Evolutionary conservation across 2,329 filamentous ascomycete genomes (phyloP).

Genomic region (Cladosporium sp.): DNA sequence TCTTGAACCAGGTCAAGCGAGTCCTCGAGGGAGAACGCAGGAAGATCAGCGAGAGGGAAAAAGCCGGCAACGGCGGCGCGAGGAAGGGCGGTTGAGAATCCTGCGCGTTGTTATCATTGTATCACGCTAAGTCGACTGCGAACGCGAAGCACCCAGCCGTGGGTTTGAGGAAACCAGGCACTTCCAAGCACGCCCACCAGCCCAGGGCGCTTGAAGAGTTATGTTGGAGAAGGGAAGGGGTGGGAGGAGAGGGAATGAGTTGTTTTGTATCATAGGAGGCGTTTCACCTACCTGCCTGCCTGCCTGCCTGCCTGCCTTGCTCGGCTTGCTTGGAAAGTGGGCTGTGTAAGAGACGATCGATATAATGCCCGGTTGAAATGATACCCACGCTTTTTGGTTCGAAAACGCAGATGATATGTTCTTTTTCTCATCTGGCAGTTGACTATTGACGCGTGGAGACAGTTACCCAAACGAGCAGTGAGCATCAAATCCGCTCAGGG

Average conservation of each 20-base stretch:
- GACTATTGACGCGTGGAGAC: too few species aligned
- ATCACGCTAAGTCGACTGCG: background rate
- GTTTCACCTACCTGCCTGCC: background rate
- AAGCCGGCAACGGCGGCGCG: background rate
- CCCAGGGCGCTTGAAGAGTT: background rate
- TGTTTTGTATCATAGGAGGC: background rate
- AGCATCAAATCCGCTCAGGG: too few species aligned
- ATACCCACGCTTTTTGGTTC: slow-evolving; percentile 1
- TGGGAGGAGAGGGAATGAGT: background rate
- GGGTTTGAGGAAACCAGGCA: background rate
- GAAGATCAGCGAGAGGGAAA: slow-evolving; percentile 35
- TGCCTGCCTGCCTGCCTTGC: background rate
- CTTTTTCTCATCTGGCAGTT: too few species aligned
- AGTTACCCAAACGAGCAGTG: too few species aligned
- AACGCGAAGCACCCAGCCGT: background rate
- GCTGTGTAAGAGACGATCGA: background rate
- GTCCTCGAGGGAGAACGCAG: slow-evolving; percentile 44
- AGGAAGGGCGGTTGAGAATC: slow-evolving; percentile 9
- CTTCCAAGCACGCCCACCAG: background rate
- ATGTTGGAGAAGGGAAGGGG: background rate
- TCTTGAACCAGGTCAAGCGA: slow-evolving; percentile 41
- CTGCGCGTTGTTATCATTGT: background rate
- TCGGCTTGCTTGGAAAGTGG: background rate
- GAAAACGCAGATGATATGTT: background rate
- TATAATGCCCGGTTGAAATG: background rate